Evolutionary conservation across 2,329 filamentous ascomycete species (phyloP).

Genomic region (Phyllosticta citriasiana): DNA sequence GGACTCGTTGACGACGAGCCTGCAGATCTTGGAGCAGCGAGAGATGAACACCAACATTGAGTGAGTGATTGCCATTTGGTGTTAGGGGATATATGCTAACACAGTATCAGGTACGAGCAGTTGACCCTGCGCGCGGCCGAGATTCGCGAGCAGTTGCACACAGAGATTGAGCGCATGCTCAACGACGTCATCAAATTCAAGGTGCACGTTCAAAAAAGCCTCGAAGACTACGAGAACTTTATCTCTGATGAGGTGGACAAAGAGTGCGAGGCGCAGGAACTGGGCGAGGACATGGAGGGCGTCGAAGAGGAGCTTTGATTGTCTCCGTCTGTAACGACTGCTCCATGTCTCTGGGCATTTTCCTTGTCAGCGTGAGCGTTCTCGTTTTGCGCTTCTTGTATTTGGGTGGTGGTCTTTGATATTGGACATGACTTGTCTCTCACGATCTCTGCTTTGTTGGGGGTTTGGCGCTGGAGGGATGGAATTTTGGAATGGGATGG

Average conservation of each 20-base stretch:
- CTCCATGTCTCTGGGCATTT: background rate
- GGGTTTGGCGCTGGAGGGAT: background rate
- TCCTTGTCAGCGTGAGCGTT: background rate
- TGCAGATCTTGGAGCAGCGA: conserved; percentile 84
- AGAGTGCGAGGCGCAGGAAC: conserved; percentile 42
- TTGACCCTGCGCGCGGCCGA: conserved; percentile 73
- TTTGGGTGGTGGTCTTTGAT: background rate
- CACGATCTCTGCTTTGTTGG: background rate
- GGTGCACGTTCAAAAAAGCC: conserved; percentile 82
- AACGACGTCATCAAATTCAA: conserved; percentile 99
- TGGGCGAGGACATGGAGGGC: conserved; percentile 19
- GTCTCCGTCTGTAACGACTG: background rate
- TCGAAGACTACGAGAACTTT: conserved; percentile 92
- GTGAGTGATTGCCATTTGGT: conserved; percentile 40
- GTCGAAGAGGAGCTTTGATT: conserved; percentile 2
- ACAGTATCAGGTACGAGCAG: conserved; percentile 66
- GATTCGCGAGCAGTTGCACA: conserved; percentile 93
- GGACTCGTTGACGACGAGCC: conserved; percentile 68
- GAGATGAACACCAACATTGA: conserved; percentile 97
- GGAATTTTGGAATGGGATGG: background rate
- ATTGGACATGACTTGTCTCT: background rate
- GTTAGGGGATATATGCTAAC: background rate
- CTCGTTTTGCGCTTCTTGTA: background rate
- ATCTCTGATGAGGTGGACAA: conserved; percentile 83
- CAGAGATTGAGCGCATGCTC: conserved; percentile 88